Evolutionary conservation across 2,329 filamentous ascomycete species (phyloP).

Genomic region (Sarocladiaceae sp.): DNA sequence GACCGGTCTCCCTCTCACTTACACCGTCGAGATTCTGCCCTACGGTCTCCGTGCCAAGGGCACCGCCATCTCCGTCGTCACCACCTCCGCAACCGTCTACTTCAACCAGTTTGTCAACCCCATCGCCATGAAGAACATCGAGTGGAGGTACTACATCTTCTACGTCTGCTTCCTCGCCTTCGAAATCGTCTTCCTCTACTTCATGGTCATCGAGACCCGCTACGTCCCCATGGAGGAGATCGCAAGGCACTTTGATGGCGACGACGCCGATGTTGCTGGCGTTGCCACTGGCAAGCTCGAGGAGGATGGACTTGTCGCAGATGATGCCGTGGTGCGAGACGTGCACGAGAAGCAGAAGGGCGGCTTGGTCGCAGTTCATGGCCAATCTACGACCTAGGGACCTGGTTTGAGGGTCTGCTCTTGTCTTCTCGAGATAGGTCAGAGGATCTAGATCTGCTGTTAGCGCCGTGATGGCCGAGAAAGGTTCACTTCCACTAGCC

Average conservation of each 20-base stretch:
- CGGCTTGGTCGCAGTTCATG: neutral
- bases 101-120: conserved; percentile 29
- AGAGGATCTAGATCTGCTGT: too few species aligned
- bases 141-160: conserved; percentile 17
- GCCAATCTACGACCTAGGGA: too few species aligned
- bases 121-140: conserved; percentile 8
- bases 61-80: conserved; percentile 22
- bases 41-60: conserved; percentile 24
- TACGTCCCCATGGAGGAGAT: conserved; percentile 47
- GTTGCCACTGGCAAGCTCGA: conserved; percentile 6
- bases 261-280: conserved; percentile 19
- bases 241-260: conserved; percentile 47
- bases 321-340: neutral
- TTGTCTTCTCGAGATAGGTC: too few species aligned
- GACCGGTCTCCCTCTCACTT: conserved; percentile 30
- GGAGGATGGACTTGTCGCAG: conserved; percentile 1
- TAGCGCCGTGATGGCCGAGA: too few species aligned
- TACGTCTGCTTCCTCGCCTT: conserved; percentile 37
- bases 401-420: too few species aligned
- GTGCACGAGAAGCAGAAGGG: neutral
- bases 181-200: conserved; percentile 38
- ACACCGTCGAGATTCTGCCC: conserved; percentile 38
- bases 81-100: conserved; percentile 20
- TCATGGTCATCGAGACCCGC: conserved; percentile 45
- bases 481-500: too few species aligned